phyloP scores from a whole-genome alignment of 306 rosid species.

The Castanospermum australe region DNA sequence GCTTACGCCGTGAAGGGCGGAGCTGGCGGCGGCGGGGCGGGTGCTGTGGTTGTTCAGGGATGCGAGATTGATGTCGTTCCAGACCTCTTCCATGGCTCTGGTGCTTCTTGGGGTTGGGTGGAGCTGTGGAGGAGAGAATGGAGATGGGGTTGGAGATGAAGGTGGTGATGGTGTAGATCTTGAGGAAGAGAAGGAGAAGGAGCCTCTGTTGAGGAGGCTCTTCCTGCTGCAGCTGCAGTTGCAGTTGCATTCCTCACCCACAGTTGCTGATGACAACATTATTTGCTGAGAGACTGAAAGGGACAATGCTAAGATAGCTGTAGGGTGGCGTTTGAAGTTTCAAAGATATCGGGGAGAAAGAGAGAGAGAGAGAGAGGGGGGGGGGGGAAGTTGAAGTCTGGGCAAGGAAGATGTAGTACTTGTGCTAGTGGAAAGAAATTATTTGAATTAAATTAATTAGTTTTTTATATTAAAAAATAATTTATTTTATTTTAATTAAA shows the following conservation, averaged over 20 bases:
- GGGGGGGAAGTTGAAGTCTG: no score
- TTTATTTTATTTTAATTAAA: no score
- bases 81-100: constrained; percentile 45
- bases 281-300: neutral
- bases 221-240: neutral
- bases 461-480: no score
- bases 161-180: neutral
- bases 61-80: constrained; percentile 58
- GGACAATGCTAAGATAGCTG: no score
- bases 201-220: neutral
- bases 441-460: no score
- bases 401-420: no score
- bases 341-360: neutral
- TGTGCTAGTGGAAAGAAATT: no score
- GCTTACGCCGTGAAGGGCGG: constrained; percentile 14
- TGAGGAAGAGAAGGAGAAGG: neutral
- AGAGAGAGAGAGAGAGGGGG: neutral
- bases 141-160: neutral
- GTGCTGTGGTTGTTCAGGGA: constrained; percentile 16
- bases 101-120: neutral
- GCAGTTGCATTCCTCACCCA: neutral
- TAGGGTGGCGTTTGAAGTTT: neutral
- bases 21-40: neutral
- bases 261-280: neutral
- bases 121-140: neutral